Percentiles rank a stretch among this genome's conserved stretches.
Conservation (phyloP, 2,329 filamentous ascomycete genomes). For the Helicocarpus griseus region DNA sequence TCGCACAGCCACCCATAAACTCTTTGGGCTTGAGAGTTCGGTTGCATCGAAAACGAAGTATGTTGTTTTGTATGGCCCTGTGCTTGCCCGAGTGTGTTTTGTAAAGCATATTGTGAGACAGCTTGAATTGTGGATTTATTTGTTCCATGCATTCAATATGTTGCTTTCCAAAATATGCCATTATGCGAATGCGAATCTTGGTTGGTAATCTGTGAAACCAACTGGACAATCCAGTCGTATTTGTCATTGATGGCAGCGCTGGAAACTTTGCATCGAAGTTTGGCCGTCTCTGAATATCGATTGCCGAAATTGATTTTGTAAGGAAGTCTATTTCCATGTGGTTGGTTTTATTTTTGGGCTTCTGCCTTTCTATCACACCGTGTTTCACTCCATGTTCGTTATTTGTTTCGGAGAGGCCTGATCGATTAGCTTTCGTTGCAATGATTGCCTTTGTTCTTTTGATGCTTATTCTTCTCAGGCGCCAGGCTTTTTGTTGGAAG, state of each 20-base stretch:
- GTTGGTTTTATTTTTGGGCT: background rate
- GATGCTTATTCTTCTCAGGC: no score
- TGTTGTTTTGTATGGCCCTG: background rate
- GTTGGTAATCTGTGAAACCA: background rate
- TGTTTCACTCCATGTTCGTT: background rate
- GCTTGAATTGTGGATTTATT: no score
- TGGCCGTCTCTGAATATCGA: no score
- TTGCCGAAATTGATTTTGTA: background rate
- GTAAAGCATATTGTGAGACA: no score
- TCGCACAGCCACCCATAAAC: background rate
- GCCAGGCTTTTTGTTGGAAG: no score
- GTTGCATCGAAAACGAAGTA: background rate
- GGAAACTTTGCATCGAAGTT: no score
- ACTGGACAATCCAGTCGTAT: no score
- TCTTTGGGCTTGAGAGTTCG: background rate
- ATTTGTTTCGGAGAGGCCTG: no score
- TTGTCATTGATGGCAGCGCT: no score
- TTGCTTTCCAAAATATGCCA: background rate
- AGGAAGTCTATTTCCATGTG: background rate
- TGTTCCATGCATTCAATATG: background rate
- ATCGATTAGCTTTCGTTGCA: background rate
- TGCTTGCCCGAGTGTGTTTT: background rate
- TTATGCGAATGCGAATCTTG: no score
- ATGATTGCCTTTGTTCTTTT: background rate
- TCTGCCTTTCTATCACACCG: background rate